These are phyloP conservation scores for Myotisia sp. DNA, from an alignment of 2,329 filamentous ascomycete species.

Conservation along the genomic window DNA sequence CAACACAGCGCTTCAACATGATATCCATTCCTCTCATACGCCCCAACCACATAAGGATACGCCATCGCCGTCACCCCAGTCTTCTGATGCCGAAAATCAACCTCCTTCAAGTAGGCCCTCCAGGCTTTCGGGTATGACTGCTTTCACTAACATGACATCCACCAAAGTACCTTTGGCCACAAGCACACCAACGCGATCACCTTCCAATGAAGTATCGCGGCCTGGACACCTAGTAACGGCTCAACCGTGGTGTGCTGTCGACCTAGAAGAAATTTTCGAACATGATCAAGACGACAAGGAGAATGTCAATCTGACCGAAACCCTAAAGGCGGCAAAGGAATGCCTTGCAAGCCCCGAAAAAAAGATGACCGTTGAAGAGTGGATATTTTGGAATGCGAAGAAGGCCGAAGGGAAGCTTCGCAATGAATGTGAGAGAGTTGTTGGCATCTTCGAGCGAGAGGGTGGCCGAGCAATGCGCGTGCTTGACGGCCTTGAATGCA, in stretches of 20 bases:
- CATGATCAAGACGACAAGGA: constrained; percentile 30
- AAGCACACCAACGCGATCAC: constrained; percentile 36
- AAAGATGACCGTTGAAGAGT: constrained; percentile 85
- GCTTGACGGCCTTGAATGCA: constrained; percentile 55
- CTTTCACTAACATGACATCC: constrained; percentile 23
- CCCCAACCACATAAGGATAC: constrained; percentile 29
- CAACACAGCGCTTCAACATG: too few species aligned
- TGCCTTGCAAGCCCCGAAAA: constrained; percentile 63
- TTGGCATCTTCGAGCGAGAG: constrained; percentile 69
- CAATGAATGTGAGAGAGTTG: constrained; percentile 67
- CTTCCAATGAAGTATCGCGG: constrained; percentile 40
- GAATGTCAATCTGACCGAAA: constrained; percentile 35
- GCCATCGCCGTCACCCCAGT: constrained; percentile 56
- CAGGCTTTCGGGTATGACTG: constrained; percentile 27
- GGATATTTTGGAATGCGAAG: constrained; percentile 69
- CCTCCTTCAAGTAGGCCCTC: constrained; percentile 54
- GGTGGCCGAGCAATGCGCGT: constrained; percentile 62
- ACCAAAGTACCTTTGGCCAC: constrained; percentile 30
- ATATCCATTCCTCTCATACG: too few species aligned
- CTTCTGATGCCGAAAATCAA: constrained; percentile 67
- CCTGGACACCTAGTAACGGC: constrained; percentile 42
- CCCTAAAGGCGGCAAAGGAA: constrained; percentile 40
- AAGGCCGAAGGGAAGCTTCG: constrained; percentile 67
- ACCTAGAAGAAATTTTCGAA: constrained; percentile 52
- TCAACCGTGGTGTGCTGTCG: constrained; percentile 55